Percentiles rank a stretch among this genome's conserved stretches.
Conservation (phyloP, 345 rosid species). For the Eucalyptus rudis region DNA sequence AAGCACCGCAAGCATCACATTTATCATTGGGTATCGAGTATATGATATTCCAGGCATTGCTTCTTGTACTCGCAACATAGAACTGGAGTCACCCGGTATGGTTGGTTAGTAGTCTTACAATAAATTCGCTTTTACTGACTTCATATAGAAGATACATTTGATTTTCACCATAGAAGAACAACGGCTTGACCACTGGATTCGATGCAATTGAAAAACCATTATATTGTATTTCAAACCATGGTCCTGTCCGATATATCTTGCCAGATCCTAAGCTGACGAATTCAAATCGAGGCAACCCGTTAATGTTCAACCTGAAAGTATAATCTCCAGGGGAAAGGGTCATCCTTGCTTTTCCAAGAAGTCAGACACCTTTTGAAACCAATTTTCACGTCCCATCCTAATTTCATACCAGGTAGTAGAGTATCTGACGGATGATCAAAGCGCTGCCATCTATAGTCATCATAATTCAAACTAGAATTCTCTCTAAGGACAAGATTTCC, state of each 20-base stretch:
- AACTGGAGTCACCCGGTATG: neutral
- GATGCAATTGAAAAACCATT: too few relatives aligned
- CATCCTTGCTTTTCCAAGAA: constrained; percentile 18
- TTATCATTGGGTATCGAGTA: neutral
- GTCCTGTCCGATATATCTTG: neutral
- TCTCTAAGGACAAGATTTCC: too few relatives aligned
- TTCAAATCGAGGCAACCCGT: neutral
- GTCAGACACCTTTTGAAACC: neutral
- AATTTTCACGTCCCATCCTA: constrained; percentile 6
- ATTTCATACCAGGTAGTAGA: constrained; percentile 23
- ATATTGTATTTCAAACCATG: too few relatives aligned
- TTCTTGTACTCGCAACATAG: neutral
- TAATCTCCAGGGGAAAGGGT: constrained; percentile 3
- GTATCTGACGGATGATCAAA: constrained; percentile 13
- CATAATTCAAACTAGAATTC: too few relatives aligned
- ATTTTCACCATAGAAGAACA: too few relatives aligned
- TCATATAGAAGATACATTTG: too few relatives aligned
- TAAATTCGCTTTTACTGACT: neutral
- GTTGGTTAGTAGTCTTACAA: neutral
- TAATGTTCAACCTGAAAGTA: neutral
- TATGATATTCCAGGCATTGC: neutral
- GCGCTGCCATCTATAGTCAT: too few relatives aligned
- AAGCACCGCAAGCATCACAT: neutral
- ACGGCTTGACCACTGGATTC: accelerated
- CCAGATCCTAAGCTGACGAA: neutral